Base-by-base conservation (phyloP, 1,139 yeast species). In the Taphrina deformans region DNA sequence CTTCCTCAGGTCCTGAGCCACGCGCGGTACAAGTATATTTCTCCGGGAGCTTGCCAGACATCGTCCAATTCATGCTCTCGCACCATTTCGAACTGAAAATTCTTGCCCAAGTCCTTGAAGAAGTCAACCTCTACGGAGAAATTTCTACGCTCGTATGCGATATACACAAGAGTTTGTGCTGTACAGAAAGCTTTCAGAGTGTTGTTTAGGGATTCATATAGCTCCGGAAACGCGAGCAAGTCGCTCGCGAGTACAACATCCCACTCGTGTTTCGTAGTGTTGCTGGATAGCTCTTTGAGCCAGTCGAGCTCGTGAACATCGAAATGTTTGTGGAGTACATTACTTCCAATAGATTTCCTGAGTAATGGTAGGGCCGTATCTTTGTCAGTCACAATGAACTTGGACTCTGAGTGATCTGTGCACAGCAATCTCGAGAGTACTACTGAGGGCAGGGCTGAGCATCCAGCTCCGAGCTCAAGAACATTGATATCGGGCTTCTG, bases 391-490 rank as follows among this genome's bases (percentile, higher is more conserved):
- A 26, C 46, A 2, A 5, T 1, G 33, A 40, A 14, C 3, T 5
- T 33, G n/a, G 5, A 23, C 9, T 12, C 14, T 24, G 18, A 7
- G 5, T 53, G 41, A n/a, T 14, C 26, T 6, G 48, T 4, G 18
- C 16, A n/a, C 12, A 35, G 35, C 31, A 35, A 23, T n/a, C 38
- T 21, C n/a, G 31, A n/a, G 7, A 53, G 26, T 10, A 38, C 46
- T 18, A 35, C 21, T 18, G 58, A 53, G 1, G 58, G 58, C 12
- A 53, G 12, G 10, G 48, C 58, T 2, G 58, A 53, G 18, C 58
- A 53, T 1, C 58, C 58, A 4, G 58, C 58, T 2, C 58, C 58
- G 12, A 53, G 40, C 38, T 53, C 58, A 14, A 53, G 46, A 12
- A 40, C 21, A 24, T 53, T 38, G 21, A 18, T 10, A 12, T 24